phyloP scores from a whole-genome alignment of 2,329 filamentous ascomycete genomes.

The Alternaria solani region DNA sequence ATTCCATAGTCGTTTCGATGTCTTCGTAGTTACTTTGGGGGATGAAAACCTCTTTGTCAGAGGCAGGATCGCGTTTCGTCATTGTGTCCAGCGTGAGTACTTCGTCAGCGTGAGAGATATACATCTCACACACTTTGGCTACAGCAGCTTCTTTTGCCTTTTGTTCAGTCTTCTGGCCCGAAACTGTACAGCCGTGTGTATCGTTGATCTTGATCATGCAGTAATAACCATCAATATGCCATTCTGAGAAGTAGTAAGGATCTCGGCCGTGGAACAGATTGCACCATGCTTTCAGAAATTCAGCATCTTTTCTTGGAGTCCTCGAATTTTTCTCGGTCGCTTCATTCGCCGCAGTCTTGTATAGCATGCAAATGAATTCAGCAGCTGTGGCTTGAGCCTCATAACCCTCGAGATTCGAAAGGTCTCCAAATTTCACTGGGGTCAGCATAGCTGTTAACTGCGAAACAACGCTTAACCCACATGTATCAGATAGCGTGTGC shows the following conservation, averaged over 20 bases:
- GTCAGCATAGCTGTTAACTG: not conserved
- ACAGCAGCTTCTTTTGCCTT: slow-evolving; percentile 1
- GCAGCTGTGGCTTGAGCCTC: not conserved
- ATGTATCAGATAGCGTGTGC: not conserved
- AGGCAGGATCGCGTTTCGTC: slow-evolving; percentile 4
- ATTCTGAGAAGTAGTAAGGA: not conserved
- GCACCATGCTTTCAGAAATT: not conserved
- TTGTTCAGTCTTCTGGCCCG: not conserved
- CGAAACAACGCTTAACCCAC: not conserved
- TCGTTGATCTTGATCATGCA: slow-evolving; percentile 2
- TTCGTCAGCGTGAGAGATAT: slow-evolving; percentile 1
- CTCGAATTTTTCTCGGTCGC: not conserved
- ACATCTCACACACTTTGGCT: not conserved
- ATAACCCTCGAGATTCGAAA: not conserved
- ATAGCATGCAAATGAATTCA: not conserved
- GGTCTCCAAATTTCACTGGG: not conserved
- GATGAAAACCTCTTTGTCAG: not conserved
- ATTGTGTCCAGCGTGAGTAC: not conserved
- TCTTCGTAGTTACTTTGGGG: not conserved
- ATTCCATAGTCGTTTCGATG: not conserved
- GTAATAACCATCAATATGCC: not conserved
- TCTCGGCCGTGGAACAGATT: not conserved
- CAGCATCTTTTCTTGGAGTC: not conserved
- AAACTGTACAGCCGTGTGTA: not conserved
- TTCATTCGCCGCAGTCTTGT: not conserved